Conservation (phyloP, 805 yeast species). For the Candida jianshihensis region DNA sequence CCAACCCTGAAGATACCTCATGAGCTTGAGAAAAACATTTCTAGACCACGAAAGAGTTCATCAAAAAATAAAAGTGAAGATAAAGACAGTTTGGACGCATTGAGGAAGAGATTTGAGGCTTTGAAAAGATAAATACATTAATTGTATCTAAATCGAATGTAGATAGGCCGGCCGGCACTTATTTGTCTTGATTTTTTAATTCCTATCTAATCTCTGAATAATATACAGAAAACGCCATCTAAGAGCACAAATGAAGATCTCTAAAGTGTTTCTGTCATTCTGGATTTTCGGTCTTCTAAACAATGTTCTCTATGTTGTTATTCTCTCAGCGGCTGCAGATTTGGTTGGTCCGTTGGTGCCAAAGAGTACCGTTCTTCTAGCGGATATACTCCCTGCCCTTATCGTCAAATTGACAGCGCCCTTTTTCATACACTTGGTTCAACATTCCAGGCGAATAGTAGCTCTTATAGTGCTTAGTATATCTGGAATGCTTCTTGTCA, state of each 20-base stretch:
- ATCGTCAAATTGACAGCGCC: conserved; percentile 68
- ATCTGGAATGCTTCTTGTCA: conserved; percentile 66
- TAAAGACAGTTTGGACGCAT: conserved; percentile 51
- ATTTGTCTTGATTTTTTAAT: too few species aligned
- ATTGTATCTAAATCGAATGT: too few species aligned
- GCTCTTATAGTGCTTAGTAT: conserved; percentile 51
- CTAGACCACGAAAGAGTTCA: conserved; percentile 19
- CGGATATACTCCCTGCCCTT: conserved; percentile 84
- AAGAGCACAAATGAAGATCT: not conserved
- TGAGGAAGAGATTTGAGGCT: conserved; percentile 73
- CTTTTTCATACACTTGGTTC: conserved; percentile 61
- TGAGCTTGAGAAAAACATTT: conserved; percentile 31
- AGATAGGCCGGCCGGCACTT: too few species aligned
- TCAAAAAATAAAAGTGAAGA: conserved; percentile 17
- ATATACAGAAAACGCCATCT: not conserved
- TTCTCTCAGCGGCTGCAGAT: conserved; percentile 87
- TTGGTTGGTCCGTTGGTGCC: conserved; percentile 80
- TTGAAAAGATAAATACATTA: conserved; percentile 37
- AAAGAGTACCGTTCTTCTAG: conserved; percentile 76
- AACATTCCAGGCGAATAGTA: conserved; percentile 50
- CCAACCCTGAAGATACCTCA: conserved; percentile 34
- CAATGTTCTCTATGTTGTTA: conserved; percentile 86
- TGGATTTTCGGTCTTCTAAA: conserved; percentile 83
- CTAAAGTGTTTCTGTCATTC: conserved; percentile 43
- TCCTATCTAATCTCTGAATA: not conserved